A percentile compares a stretch with the other conserved stretches of the same genome.
phyloP scores from a whole-genome alignment of 2,329 filamentous ascomycete species.

The Aspergillus vadensis region DNA sequence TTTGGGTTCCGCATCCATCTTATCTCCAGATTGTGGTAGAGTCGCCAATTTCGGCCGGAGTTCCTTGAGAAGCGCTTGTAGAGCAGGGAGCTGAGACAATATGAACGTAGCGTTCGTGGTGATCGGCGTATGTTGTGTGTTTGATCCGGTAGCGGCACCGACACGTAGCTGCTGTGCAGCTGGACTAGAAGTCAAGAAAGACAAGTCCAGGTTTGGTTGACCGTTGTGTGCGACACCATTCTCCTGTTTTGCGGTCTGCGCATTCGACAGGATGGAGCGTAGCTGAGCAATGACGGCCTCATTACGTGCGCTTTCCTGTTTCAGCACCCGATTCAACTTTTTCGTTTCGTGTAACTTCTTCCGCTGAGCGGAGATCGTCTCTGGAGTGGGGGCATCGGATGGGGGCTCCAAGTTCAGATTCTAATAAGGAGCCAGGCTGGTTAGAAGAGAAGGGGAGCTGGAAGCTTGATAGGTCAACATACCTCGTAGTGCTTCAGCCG shows the following conservation, averaged over 20 bases:
- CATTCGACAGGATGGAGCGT: slow-evolving; percentile 55
- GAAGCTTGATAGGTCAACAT: neutral
- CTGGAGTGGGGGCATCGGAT: slow-evolving; percentile 58
- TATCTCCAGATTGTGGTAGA: slow-evolving; percentile 40
- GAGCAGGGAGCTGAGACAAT: slow-evolving; percentile 76
- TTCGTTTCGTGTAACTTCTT: slow-evolving; percentile 76
- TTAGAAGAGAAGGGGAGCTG: neutral
- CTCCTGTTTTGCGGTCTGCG: slow-evolving; percentile 25
- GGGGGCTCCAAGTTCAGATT: slow-evolving; percentile 39
- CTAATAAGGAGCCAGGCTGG: slow-evolving; percentile 25
- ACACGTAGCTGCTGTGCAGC: slow-evolving; percentile 52
- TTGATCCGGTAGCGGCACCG: slow-evolving; percentile 39
- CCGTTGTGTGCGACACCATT: slow-evolving; percentile 25
- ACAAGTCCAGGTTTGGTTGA: slow-evolving; percentile 45
- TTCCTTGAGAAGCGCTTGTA: slow-evolving; percentile 69
- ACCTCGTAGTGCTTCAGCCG: slow-evolving; percentile 83
- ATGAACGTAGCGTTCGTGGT: slow-evolving; percentile 65
- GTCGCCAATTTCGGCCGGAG: slow-evolving; percentile 65
- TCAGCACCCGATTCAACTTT: slow-evolving; percentile 69
- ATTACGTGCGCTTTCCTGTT: slow-evolving; percentile 71
- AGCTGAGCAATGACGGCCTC: slow-evolving; percentile 69
- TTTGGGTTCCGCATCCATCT: slow-evolving; percentile 54
- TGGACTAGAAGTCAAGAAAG: slow-evolving; percentile 58
- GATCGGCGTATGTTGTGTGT: slow-evolving; percentile 39
- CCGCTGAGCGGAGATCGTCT: slow-evolving; percentile 71